Evolutionary conservation across 805 yeast genomes (phyloP).

Genomic region (Lipomyces yamanashiensis): DNA sequence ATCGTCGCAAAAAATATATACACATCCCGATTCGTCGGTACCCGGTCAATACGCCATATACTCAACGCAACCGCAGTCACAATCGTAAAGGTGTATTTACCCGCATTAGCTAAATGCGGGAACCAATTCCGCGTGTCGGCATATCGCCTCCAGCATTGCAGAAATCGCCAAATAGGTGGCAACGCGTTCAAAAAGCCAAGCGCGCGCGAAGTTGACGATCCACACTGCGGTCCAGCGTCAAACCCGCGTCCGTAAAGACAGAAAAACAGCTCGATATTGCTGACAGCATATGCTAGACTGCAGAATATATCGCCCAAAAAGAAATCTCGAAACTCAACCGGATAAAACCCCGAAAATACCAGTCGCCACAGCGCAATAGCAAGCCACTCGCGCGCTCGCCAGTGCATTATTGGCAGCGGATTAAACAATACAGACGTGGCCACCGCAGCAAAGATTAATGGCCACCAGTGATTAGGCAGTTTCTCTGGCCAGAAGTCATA

Average conservation of each 20-base stretch:
- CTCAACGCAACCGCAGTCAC: slow-evolving; percentile 74
- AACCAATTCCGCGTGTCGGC: slow-evolving; percentile 94
- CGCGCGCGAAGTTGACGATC: slow-evolving; percentile 72
- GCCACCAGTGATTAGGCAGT: slow-evolving; percentile 74
- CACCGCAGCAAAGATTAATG: slow-evolving; percentile 73
- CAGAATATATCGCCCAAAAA: slow-evolving; percentile 90
- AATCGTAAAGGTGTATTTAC: slow-evolving; percentile 71
- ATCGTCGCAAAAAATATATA: slow-evolving; percentile 75
- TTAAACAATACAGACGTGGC: slow-evolving; percentile 55
- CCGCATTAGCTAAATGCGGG: slow-evolving; percentile 90
- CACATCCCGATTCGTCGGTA: slow-evolving; percentile 52
- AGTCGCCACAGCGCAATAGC: slow-evolving; percentile 72
- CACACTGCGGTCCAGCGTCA: slow-evolving; percentile 62
- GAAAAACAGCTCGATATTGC: slow-evolving; percentile 82
- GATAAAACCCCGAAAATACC: slow-evolving; percentile 80
- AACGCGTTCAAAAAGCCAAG: slow-evolving; percentile 85
- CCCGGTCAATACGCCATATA: slow-evolving; percentile 70
- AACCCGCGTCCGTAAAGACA: slow-evolving; percentile 76
- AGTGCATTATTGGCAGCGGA: slow-evolving; percentile 64
- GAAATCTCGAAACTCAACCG: slow-evolving; percentile 94
- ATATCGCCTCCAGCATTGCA: slow-evolving; percentile 90
- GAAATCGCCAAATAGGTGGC: slow-evolving; percentile 87
- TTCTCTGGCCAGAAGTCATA: slow-evolving; percentile 63
- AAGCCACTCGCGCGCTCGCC: slow-evolving; percentile 78
- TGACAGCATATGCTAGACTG: slow-evolving; percentile 84